Percentiles rank a stretch among this genome's conserved stretches.
phyloP scores from a whole-genome alignment of 2,329 filamentous ascomycete genomes.

The Fusarium nygamai region DNA sequence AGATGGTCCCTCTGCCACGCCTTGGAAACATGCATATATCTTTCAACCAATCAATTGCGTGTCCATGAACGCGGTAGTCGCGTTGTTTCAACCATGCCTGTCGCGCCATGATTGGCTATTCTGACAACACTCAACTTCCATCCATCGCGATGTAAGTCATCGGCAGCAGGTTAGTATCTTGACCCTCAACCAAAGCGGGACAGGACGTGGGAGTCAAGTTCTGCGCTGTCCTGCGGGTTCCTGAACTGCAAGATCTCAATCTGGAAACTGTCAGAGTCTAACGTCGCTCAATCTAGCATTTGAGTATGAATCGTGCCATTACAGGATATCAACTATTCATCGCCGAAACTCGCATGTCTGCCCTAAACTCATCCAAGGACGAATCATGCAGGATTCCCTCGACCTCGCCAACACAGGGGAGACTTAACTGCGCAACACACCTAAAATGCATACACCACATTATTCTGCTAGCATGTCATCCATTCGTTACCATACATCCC shows the following conservation, averaged over 20 bases:
- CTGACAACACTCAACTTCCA: conserved; percentile 3
- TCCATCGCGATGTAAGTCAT: conserved; percentile 11
- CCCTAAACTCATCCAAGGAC: not conserved
- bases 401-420: not conserved
- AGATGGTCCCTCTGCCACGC: conserved; percentile 16
- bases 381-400: conserved; percentile 20
- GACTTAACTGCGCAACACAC: conserved; percentile 17
- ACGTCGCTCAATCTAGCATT: conserved; percentile 1
- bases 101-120: conserved; percentile 32
- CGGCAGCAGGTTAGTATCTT: not conserved
- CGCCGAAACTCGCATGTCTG: conserved; percentile 14
- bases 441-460: conserved; percentile 7
- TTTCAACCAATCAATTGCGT: conserved; percentile 35
- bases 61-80: conserved; percentile 39
- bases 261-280: conserved; percentile 13
- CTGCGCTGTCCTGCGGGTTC: not conserved
- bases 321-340: conserved; percentile 9
- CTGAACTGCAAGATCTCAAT: not conserved
- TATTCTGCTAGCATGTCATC: conserved; percentile 13
- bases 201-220: not conserved
- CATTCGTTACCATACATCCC: conserved; percentile 18
- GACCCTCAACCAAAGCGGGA: not conserved
- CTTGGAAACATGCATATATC: conserved; percentile 32
- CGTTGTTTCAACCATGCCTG: conserved; percentile 31
- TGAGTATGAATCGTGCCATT: not conserved